A percentile compares a stretch with the other conserved stretches of the same genome.
Conservation (phyloP, 768 basidiomycete genomes). For the Mycena rosella region DNA sequence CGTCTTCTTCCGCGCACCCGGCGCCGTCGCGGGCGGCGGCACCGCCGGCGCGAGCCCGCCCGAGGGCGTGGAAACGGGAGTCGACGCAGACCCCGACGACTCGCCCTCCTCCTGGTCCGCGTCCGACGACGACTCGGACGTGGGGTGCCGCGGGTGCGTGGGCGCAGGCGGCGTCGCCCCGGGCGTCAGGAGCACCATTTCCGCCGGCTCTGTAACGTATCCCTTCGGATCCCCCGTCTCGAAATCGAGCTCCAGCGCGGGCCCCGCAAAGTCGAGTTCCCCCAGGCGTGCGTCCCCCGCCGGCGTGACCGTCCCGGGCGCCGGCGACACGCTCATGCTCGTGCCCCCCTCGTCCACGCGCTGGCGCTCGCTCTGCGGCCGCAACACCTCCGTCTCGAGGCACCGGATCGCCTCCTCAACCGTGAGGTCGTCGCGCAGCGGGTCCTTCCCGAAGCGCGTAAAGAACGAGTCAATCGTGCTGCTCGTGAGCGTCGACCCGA, state of each 20-base stretch:
- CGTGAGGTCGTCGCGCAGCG: conserved; percentile 77
- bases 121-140: conserved; percentile 61
- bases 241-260: conserved; percentile 49
- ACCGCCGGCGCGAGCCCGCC: conserved; percentile 2
- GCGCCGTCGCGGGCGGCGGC: conserved; percentile 31
- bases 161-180: conserved; percentile 19
- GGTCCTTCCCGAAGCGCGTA: conserved; percentile 72
- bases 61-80: conserved; percentile 1
- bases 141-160: conserved; percentile 45
- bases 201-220: conserved; percentile 60
- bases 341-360: conserved; percentile 66
- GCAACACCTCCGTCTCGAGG: conserved; percentile 86
- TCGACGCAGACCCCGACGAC: conserved; percentile 12
- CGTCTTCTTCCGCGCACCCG: conserved; percentile 35
- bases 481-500: conserved; percentile 90
- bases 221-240: conserved; percentile 34
- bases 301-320: conserved; percentile 48
- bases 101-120: too few species aligned
- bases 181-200: conserved; percentile 46
- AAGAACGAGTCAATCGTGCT: conserved; percentile 89
- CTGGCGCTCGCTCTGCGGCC: conserved; percentile 80
- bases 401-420: conserved; percentile 85
- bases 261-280: conserved; percentile 74
- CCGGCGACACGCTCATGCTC: conserved; percentile 65
- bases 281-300: conserved; percentile 63